These are phyloP conservation scores for Sextonia rubra DNA, from an alignment of 164 flowering plant genomes.

Conservation along the genomic window DNA sequence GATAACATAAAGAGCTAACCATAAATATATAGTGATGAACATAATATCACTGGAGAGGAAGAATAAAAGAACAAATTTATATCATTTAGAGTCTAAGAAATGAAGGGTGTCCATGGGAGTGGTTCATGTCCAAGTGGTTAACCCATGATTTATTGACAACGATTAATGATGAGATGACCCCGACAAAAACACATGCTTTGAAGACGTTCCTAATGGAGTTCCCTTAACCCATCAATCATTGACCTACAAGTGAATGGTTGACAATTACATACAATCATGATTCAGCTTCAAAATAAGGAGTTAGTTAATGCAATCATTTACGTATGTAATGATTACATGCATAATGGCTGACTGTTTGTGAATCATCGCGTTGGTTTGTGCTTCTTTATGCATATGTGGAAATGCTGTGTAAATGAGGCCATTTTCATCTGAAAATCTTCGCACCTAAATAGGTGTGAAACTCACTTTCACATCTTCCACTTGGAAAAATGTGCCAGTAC, in stretches of 20 bases:
- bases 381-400: too few relatives aligned
- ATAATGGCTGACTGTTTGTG: too few relatives aligned
- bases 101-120: neutral
- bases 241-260: neutral
- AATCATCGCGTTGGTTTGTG: too few relatives aligned
- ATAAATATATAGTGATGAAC: neutral
- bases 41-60: neutral
- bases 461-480: too few relatives aligned
- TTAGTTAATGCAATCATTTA: too few relatives aligned
- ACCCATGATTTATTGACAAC: neutral
- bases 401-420: too few relatives aligned
- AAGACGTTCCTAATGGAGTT: neutral
- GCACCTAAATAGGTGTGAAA: too few relatives aligned
- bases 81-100: neutral
- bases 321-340: too few relatives aligned
- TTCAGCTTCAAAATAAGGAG: neutral
- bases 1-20: constrained; percentile 18
- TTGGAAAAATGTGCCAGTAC: too few relatives aligned
- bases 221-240: neutral
- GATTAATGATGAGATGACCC: neutral
- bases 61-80: too few relatives aligned
- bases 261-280: too few relatives aligned
- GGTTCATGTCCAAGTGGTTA: neutral
- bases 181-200: neutral
- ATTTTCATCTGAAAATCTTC: too few relatives aligned